phyloP scores from a whole-genome alignment of 306 rosid genomes.

The Casuarina cunninghamiana region DNA sequence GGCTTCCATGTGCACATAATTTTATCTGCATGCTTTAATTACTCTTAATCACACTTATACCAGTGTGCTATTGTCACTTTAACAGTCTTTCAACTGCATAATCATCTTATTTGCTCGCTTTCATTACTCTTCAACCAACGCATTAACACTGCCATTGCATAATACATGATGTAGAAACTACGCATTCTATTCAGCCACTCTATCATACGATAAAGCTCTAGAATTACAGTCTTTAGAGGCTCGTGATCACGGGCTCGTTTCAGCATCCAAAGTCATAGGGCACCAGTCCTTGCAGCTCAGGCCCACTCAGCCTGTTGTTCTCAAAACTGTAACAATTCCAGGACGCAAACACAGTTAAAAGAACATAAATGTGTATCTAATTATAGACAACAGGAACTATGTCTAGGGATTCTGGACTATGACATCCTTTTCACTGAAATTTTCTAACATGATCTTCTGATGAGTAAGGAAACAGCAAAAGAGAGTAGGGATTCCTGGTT shows the following conservation, averaged over 20 bases:
- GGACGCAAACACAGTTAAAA: background rate
- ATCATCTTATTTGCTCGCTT: constrained; percentile 24
- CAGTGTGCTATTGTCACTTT: no score
- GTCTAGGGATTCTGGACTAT: background rate
- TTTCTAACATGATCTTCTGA: background rate
- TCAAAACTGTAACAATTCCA: constrained; percentile 57
- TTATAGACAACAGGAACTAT: background rate
- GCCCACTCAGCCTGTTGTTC: constrained; percentile 77
- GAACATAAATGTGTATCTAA: background rate
- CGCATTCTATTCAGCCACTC: constrained; percentile 20
- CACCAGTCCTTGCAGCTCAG: constrained; percentile 83
- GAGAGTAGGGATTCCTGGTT: background rate
- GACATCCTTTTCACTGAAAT: background rate
- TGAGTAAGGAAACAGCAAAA: background rate
- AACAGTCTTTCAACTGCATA: background rate
- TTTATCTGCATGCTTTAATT: no score
- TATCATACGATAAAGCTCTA: constrained; percentile 20
- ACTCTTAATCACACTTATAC: no score
- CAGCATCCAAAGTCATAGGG: constrained; percentile 90
- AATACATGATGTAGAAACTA: constrained; percentile 14
- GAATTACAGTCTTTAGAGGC: constrained; percentile 3
- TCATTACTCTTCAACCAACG: constrained; percentile 15
- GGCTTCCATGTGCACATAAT: no score
- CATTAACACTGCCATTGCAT: constrained; percentile 9
- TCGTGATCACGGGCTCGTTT: constrained; percentile 24